phyloP scores from a whole-genome alignment of 164 flowering plant species.

The Piper betle region DNA sequence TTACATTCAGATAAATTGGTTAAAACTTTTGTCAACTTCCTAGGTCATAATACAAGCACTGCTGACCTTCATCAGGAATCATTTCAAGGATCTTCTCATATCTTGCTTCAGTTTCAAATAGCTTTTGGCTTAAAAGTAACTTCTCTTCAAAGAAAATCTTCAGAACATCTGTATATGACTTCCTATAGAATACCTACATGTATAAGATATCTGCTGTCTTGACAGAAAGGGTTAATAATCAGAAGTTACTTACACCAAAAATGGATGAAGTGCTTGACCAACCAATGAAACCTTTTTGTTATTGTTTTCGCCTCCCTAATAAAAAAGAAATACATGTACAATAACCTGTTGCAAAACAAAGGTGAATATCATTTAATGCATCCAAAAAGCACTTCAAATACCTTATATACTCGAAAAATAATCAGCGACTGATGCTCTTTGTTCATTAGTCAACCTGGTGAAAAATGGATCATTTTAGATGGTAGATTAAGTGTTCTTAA shows the following conservation, averaged over 20 bases:
- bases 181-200: conserved; percentile 32
- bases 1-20: not conserved
- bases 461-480: not conserved
- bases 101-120: conserved; percentile 60
- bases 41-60: not conserved
- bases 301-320: conserved; percentile 80
- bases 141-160: conserved; percentile 56
- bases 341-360: not conserved
- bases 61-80: conserved; percentile 82
- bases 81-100: conserved; percentile 69
- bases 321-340: conserved; percentile 2
- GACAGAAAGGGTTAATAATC: not conserved
- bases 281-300: conserved; percentile 51
- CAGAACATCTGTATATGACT: conserved; percentile 69
- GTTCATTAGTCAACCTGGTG: conserved; percentile 73
- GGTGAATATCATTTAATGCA: not conserved
- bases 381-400: conserved; percentile 7
- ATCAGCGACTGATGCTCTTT: conserved; percentile 75
- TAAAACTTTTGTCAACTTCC: conserved; percentile 6
- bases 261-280: conserved; percentile 75
- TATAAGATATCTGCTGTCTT: conserved; percentile 6
- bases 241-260: conserved; percentile 56
- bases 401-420: conserved; percentile 90
- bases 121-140: conserved; percentile 42
- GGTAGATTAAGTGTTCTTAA: not conserved